Evolutionary conservation across 1,284 basidiomycete genomes (phyloP).

Genomic region (Papiliotrema flavescens): DNA sequence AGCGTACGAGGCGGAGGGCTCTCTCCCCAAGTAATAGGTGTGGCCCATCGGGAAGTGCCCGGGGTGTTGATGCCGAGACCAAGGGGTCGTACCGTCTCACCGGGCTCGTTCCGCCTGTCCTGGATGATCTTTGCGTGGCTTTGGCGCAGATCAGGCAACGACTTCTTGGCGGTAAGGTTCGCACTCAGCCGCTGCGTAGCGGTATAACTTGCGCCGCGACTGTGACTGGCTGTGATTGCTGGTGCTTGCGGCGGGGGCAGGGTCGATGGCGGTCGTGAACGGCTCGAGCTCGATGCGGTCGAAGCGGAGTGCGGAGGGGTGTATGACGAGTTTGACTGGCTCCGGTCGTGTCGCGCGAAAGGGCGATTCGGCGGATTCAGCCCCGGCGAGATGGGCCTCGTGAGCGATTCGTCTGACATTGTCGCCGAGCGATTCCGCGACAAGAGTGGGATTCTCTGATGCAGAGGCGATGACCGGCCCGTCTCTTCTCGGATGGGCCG

Average conservation of each 20-base stretch:
- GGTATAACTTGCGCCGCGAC: conserved; percentile 43
- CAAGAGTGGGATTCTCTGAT: not conserved
- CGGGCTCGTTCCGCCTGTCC: conserved; percentile 32
- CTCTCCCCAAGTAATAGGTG: conserved; percentile 4
- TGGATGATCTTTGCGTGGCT: conserved; percentile 53
- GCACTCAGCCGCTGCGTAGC: conserved; percentile 41
- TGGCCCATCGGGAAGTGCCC: conserved; percentile 10
- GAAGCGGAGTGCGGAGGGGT: conserved; percentile 31
- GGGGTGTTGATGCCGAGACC: conserved; percentile 31
- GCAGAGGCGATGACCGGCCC: not conserved
- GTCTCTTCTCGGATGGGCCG: conserved; percentile 9
- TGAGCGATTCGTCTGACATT: conserved; percentile 26
- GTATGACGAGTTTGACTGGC: conserved; percentile 22
- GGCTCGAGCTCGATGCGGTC: conserved; percentile 30
- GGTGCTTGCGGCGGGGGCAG: conserved; percentile 12
- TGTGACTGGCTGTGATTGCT: conserved; percentile 22
- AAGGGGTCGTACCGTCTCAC: conserved; percentile 24
- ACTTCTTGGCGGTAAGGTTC: conserved; percentile 67
- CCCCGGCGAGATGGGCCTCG: conserved; percentile 11
- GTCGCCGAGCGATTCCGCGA: conserved; percentile 22
- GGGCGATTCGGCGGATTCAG: conserved; percentile 1
- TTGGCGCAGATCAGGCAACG: conserved; percentile 77
- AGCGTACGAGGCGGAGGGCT: conserved; percentile 13
- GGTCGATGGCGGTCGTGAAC: conserved; percentile 25
- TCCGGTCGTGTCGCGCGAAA: conserved; percentile 13